Percentiles rank a stretch among this genome's conserved stretches.
Conservation (phyloP, 2,329 filamentous ascomycete genomes). For the Neodidymelliopsis sp. region DNA sequence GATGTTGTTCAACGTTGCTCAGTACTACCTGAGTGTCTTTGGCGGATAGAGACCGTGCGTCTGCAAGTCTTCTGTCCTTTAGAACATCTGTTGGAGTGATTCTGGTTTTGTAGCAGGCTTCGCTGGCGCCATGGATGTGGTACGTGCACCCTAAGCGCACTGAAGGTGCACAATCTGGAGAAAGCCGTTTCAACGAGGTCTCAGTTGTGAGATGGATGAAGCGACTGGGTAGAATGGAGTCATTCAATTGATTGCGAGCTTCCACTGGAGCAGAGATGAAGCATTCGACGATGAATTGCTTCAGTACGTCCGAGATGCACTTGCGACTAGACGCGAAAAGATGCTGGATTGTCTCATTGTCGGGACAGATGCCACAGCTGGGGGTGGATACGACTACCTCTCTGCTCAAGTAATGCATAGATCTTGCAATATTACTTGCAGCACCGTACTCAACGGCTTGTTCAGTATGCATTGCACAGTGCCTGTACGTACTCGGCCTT, state of each 20-base stretch:
- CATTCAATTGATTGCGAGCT: not conserved
- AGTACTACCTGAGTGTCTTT: not conserved
- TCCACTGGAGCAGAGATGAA: not conserved
- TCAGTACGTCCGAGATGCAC: not conserved
- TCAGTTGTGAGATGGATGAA: not conserved
- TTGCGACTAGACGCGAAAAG: not conserved
- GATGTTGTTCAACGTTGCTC: not conserved
- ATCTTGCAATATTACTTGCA: no score
- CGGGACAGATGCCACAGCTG: not conserved
- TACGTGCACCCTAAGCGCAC: not conserved
- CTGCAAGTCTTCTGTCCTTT: not conserved
- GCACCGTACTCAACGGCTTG: no score
- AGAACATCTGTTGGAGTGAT: not conserved
- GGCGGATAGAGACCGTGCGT: not conserved
- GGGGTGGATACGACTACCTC: no score
- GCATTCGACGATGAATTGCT: not conserved
- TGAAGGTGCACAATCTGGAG: not conserved
- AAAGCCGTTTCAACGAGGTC: not conserved
- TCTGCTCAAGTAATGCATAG: no score
- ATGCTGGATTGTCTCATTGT: slow-evolving; percentile 1
- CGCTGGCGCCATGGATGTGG: not conserved
- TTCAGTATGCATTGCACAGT: no score
- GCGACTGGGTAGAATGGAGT: not conserved
- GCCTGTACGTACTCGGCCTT: no score
- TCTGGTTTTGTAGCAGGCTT: slow-evolving; percentile 4